Conservation (phyloP, 148 eudicot genomes). For the Nyssa sinensis region DNA sequence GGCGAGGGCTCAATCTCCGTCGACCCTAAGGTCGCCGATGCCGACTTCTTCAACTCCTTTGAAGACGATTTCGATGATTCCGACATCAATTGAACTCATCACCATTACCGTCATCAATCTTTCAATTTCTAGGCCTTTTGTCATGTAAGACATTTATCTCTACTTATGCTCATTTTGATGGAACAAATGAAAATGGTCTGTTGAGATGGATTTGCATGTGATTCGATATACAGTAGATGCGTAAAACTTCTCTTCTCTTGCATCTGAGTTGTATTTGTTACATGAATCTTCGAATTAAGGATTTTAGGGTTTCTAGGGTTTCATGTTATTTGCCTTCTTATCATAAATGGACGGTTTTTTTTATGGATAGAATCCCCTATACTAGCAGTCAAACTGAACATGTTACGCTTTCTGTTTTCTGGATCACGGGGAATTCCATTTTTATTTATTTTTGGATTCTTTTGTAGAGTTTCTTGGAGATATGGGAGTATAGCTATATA, state of each 20-base stretch:
- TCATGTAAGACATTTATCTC: not conserved
- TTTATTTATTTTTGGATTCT: no score
- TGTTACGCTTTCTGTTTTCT: no score
- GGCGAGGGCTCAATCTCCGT: constrained; percentile 44
- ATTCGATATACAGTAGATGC: not conserved
- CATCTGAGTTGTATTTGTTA: no score
- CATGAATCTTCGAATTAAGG: no score
- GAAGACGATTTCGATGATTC: constrained; percentile 76
- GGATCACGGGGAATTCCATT: no score
- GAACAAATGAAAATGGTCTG: not conserved
- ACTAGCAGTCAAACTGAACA: no score
- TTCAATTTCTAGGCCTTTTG: not conserved
- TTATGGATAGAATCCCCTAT: no score
- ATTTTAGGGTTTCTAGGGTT: no score
- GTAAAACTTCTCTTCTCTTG: not conserved
- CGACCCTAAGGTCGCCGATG: constrained; percentile 54
- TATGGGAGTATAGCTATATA: no score
- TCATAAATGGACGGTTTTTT: no score
- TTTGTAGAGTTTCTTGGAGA: no score
- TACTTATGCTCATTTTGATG: not conserved
- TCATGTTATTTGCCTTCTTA: no score
- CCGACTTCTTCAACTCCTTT: constrained; percentile 78
- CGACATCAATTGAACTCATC: constrained; percentile 53
- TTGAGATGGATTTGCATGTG: not conserved
- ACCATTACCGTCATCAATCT: not conserved